Evolutionary conservation across 306 rosid species (phyloP).

Genomic region (Prunus kanzakura): DNA sequence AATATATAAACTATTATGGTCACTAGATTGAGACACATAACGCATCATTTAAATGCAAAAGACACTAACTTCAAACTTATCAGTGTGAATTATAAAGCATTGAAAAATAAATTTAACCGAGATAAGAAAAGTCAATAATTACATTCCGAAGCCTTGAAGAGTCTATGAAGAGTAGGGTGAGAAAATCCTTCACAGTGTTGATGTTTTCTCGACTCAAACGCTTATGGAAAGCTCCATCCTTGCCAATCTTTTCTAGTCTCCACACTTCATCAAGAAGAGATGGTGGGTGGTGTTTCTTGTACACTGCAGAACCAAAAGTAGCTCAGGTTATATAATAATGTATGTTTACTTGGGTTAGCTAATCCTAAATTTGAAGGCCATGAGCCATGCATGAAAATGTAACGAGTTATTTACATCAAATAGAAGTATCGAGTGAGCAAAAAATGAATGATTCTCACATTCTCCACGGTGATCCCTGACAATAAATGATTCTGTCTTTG

Average conservation of each 20-base stretch:
- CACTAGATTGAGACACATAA: neutral
- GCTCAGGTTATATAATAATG: slow-evolving; percentile 5
- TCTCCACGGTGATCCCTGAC: slow-evolving; percentile 99
- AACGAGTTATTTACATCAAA: neutral
- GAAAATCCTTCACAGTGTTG: slow-evolving; percentile 76
- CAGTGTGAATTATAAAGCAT: neutral
- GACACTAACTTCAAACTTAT: neutral
- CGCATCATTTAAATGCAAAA: slow-evolving; percentile 2
- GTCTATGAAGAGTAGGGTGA: slow-evolving; percentile 67
- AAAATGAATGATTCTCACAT: slow-evolving; percentile 56
- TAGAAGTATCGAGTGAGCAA: neutral
- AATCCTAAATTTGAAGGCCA: neutral
- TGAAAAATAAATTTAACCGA: neutral
- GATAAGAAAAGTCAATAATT: slow-evolving; percentile 26
- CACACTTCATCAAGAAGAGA: slow-evolving; percentile 84
- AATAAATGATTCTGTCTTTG: slow-evolving; percentile 82
- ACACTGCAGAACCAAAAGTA: slow-evolving; percentile 56
- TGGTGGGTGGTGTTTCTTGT: slow-evolving; percentile 99
- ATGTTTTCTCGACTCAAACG: slow-evolving; percentile 73
- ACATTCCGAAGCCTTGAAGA: slow-evolving; percentile 84
- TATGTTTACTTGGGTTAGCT: neutral
- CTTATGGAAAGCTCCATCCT: slow-evolving; percentile 97
- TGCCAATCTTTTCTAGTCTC: slow-evolving; percentile 95
- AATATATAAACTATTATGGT: neutral
- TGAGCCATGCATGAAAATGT: neutral